Evolutionary conservation across 1,139 yeast species (phyloP), one percentile per base, ranked within the genome.

Genomic region (Kodamaea sp.): DNA sequence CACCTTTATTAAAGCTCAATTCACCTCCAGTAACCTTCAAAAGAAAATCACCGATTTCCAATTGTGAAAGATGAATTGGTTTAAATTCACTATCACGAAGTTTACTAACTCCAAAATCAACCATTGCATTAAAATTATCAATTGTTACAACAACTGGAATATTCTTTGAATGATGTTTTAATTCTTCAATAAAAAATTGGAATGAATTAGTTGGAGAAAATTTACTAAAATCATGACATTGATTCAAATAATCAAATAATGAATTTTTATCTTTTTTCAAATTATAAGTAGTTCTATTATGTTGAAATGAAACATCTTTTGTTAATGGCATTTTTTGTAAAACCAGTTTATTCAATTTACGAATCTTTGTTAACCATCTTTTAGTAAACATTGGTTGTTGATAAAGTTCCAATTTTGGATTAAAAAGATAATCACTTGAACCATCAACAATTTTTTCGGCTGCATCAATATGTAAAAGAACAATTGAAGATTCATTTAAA

Each of bases 301-400:
- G 54, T 23, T 49, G 52, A 52, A 62, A 68, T 29, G 62, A 48
- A 36, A 66, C 52, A 43, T 75, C 78, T 38, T 72, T 60, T 2
- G 79, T 58, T 44, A 84, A 62, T 35, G 68, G 65, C 47, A 86
- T 63, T 31, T 75, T 61, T 35, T 68, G 55, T 44, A 86, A 72
- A 5, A 70, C 54, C 2, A 60, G 67, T 45, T 65, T 69, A 62
- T 87, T 89, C 27, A 80, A 80, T 36, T 68, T 67, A 38, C 75
- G 66, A 40, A 83, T 65, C 59, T 78, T 79, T 48, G 68, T 66
- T 48, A 86, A 60, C 62, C 86, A 73, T 41, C 74, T 70, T 53
- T 79, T 79, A 41, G 85, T 69, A 52, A 73, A 77, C 94, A 84
- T 84, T 41, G 95, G 96, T 60, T 89, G 96, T 39, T 79, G 83